Evolutionary conservation across 768 basidiomycete species (phyloP).

Genomic region (Polyporus arcularius): DNA sequence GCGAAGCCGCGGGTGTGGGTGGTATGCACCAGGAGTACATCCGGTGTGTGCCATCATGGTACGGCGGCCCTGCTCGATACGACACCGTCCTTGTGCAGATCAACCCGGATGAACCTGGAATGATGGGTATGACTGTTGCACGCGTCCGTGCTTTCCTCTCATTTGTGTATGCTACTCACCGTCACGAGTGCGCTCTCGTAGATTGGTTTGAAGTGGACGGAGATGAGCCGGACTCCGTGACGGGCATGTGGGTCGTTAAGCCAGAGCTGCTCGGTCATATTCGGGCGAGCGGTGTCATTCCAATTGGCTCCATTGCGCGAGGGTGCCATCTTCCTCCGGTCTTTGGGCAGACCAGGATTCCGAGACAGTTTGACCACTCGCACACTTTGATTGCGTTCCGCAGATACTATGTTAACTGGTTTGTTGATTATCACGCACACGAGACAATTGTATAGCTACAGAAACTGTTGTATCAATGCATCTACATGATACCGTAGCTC

Average conservation of each 20-base stretch:
- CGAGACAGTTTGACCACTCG: neutral
- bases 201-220: slow-evolving; percentile 24
- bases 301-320: slow-evolving; percentile 20
- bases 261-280: slow-evolving; percentile 13
- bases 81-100: slow-evolving; percentile 28
- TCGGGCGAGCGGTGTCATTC: slow-evolving; percentile 27
- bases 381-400: slow-evolving; percentile 10
- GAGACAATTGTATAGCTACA: slow-evolving; percentile 2
- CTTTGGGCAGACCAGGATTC: neutral
- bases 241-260: slow-evolving; percentile 30
- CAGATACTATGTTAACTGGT: slow-evolving; percentile 17
- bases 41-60: slow-evolving; percentile 23
- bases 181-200: slow-evolving; percentile 3
- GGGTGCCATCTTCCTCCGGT: slow-evolving; percentile 30
- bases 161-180: slow-evolving; percentile 9
- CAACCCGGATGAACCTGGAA: neutral
- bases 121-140: slow-evolving; percentile 23
- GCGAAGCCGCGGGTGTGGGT: slow-evolving; percentile 25
- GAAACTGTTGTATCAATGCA: too few relatives aligned
- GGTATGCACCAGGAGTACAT: slow-evolving; percentile 31
- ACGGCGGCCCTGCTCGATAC: neutral
- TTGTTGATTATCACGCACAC: slow-evolving; percentile 19
- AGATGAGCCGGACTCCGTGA: slow-evolving; percentile 24
- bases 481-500: too few relatives aligned
- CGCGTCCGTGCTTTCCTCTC: slow-evolving; percentile 26